phyloP scores from a whole-genome alignment of 371 early-diverging fungal species.

The Circinella umbellata region DNA sequence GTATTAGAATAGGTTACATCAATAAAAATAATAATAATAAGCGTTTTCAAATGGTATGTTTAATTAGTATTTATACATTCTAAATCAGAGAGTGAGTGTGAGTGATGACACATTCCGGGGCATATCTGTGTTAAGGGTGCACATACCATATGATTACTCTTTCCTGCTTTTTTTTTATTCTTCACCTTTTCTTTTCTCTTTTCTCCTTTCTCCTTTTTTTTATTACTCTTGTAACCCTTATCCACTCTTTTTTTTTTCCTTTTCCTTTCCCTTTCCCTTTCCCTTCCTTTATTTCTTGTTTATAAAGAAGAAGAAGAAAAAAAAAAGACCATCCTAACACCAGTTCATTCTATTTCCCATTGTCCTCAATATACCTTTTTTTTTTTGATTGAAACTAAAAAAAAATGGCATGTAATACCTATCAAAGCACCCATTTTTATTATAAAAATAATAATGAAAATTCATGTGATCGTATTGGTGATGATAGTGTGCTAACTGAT shows the following conservation, averaged over 20 bases:
- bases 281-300: not conserved
- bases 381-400: not conserved
- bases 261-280: not conserved
- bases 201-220: not conserved
- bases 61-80: no score
- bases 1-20: not conserved
- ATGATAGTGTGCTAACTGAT: slow-evolving; percentile 29
- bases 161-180: not conserved
- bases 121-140: no score
- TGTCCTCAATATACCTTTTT: not conserved
- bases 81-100: no score
- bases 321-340: no score
- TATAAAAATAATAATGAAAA: slow-evolving; percentile 28
- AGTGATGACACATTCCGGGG: no score
- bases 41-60: no score
- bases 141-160: not conserved
- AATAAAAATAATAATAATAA: no score
- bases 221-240: not conserved
- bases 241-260: not conserved
- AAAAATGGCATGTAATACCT: not conserved
- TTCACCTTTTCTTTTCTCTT: not conserved
- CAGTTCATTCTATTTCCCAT: not conserved
- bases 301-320: not conserved
- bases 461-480: no score
- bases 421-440: not conserved